Evolutionary conservation across 768 basidiomycete genomes (phyloP).

Genomic region (Phallus indusiatus): DNA sequence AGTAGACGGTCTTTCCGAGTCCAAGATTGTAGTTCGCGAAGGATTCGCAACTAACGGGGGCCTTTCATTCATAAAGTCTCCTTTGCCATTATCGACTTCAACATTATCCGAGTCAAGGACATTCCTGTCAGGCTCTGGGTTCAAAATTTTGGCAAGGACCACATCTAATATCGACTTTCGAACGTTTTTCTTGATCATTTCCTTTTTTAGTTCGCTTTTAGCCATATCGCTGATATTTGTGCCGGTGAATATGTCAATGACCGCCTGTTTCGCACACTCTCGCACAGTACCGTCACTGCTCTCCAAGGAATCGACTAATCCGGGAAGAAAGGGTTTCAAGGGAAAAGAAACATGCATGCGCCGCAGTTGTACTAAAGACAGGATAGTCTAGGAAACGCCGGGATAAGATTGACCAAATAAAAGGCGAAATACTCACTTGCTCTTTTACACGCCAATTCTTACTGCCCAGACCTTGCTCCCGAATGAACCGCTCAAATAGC

Average conservation of each 20-base stretch:
- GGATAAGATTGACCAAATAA: constrained; percentile 6
- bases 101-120: constrained; percentile 19
- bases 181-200: constrained; percentile 76
- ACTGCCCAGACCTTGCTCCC: constrained; percentile 64
- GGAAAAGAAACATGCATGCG: constrained; percentile 65
- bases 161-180: constrained; percentile 81
- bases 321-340: constrained; percentile 68
- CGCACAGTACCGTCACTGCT: constrained; percentile 88
- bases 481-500: constrained; percentile 62
- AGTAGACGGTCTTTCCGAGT: not conserved
- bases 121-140: constrained; percentile 26
- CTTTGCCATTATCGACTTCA: constrained; percentile 23
- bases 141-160: constrained; percentile 59
- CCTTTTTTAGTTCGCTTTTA: constrained; percentile 88
- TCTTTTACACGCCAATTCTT: constrained; percentile 84
- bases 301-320: constrained; percentile 78
- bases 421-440: constrained; percentile 46
- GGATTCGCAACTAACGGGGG: not conserved
- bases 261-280: constrained; percentile 69
- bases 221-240: constrained; percentile 77
- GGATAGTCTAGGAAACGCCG: constrained; percentile 27
- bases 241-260: constrained; percentile 80
- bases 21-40: not conserved
- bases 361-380: constrained; percentile 65
- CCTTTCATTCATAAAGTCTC: not conserved